phyloP scores from a whole-genome alignment of 441 rosid genomes.

The Euphorbia corollata region DNA sequence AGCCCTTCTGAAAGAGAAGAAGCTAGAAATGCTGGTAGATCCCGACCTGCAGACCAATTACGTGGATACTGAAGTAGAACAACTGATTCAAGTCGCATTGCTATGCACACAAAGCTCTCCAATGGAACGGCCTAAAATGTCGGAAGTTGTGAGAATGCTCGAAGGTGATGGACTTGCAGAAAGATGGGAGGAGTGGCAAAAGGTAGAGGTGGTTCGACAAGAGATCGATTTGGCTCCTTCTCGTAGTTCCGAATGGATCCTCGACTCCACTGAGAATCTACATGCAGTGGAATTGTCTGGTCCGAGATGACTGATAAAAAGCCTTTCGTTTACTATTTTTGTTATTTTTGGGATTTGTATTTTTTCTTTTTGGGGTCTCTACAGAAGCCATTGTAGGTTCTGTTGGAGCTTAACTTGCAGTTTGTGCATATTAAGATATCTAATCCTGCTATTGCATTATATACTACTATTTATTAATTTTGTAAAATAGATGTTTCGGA shows the following conservation, averaged over 20 bases:
- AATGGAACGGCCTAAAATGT: slow-evolving; percentile 73
- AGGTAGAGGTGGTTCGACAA: too few relatives aligned
- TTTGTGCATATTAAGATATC: slow-evolving; percentile 21
- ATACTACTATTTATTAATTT: not conserved
- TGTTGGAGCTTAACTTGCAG: slow-evolving; percentile 9
- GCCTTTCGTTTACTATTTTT: slow-evolving; percentile 4
- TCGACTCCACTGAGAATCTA: too few relatives aligned
- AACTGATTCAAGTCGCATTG: slow-evolving; percentile 75
- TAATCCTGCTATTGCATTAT: not conserved
- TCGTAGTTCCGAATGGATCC: too few relatives aligned
- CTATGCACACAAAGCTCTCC: slow-evolving; percentile 78
- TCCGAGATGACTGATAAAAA: slow-evolving; percentile 38
- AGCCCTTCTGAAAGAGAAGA: slow-evolving; percentile 76
- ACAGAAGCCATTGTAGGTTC: not conserved
- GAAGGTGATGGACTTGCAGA: too few relatives aligned
- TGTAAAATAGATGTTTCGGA: slow-evolving; percentile 6
- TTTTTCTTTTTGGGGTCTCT: not conserved
- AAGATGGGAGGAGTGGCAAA: too few relatives aligned
- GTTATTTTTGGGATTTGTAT: not conserved
- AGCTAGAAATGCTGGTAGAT: slow-evolving; percentile 26
- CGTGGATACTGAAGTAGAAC: slow-evolving; percentile 63
- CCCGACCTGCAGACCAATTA: slow-evolving; percentile 60
- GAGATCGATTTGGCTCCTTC: too few relatives aligned
- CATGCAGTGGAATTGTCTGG: slow-evolving; percentile 20
- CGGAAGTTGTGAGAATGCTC: too few relatives aligned